A percentile compares a stretch with the other conserved stretches of the same genome.
Evolutionary conservation across 2,329 filamentous ascomycete genomes (phyloP).

Genomic region (Mollisia scopiformis): DNA sequence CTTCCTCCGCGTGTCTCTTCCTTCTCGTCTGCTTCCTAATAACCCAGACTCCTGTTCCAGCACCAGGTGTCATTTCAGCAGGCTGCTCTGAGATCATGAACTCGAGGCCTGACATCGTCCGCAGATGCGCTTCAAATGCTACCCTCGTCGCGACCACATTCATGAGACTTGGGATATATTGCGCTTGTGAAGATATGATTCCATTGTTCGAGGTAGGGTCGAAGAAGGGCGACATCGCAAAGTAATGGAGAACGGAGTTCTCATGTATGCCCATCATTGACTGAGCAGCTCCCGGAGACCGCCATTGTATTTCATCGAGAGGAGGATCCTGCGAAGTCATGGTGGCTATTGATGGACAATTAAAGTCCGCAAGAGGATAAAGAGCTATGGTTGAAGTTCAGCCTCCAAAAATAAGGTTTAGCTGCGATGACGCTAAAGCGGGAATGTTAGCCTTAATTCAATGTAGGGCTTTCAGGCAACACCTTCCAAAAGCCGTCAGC

Average conservation of each 20-base stretch:
- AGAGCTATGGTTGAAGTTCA: neutral
- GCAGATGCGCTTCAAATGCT: constrained; percentile 63
- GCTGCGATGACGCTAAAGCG: neutral
- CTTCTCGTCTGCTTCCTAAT: constrained; percentile 69
- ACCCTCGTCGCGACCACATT: constrained; percentile 62
- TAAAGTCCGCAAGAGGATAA: neutral
- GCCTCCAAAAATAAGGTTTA: neutral
- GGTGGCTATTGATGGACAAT: neutral
- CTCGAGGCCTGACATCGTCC: constrained; percentile 68
- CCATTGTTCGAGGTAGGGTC: constrained; percentile 70
- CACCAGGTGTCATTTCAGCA: constrained; percentile 63
- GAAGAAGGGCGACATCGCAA: constrained; percentile 69
- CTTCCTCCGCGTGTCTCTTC: constrained; percentile 57
- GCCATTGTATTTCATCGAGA: constrained; percentile 71
- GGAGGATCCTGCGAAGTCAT: constrained; percentile 55
- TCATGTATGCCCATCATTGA: constrained; percentile 60
- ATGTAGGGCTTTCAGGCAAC: neutral
- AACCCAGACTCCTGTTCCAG: constrained; percentile 67
- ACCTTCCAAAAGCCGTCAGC: neutral
- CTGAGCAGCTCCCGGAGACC: constrained; percentile 51
- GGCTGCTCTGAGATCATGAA: constrained; percentile 69
- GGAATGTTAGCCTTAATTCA: neutral
- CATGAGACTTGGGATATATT: constrained; percentile 62
- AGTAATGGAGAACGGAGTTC: constrained; percentile 67
- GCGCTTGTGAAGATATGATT: constrained; percentile 62